These are phyloP conservation scores for Mycena olivaceomarginata DNA, from an alignment of 768 basidiomycete species.

Conservation along the genomic window DNA sequence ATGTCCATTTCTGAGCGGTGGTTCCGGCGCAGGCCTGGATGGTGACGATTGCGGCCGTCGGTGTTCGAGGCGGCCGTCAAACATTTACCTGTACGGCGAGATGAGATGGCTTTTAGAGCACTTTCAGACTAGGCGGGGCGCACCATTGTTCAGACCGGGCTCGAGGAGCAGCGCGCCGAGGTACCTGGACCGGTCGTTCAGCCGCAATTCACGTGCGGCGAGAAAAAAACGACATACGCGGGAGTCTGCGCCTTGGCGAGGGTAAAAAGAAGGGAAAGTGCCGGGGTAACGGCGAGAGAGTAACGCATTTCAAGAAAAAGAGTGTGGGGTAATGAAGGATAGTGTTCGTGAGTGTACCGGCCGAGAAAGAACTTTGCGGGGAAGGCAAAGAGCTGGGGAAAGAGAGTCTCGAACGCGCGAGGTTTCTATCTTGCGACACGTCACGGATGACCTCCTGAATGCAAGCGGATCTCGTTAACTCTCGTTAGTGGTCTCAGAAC, in stretches of 20 bases:
- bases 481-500: background rate
- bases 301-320: constrained; percentile 40
- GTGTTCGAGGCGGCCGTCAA: constrained; percentile 70
- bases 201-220: background rate
- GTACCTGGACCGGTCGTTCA: constrained; percentile 55
- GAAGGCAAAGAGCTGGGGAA: constrained; percentile 27
- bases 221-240: constrained; percentile 38
- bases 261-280: constrained; percentile 42
- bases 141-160: constrained; percentile 64
- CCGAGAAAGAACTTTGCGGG: constrained; percentile 35
- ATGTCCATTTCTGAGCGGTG: constrained; percentile 69
- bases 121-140: constrained; percentile 32
- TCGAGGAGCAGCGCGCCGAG: constrained; percentile 65
- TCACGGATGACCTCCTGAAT: background rate
- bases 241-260: constrained; percentile 50
- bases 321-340: constrained; percentile 41
- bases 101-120: background rate
- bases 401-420: background rate
- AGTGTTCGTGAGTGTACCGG: constrained; percentile 21
- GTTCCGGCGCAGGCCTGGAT: constrained; percentile 67
- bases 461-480: background rate
- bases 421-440: background rate
- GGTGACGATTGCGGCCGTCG: constrained; percentile 67
- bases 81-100: constrained; percentile 64
- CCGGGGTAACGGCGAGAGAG: constrained; percentile 21